A percentile compares a stretch with the other conserved stretches of the same genome.
These are phyloP conservation scores for Ophiocordyceps robertsii DNA, from an alignment of 2,329 filamentous ascomycete species.

Conservation along the genomic window DNA sequence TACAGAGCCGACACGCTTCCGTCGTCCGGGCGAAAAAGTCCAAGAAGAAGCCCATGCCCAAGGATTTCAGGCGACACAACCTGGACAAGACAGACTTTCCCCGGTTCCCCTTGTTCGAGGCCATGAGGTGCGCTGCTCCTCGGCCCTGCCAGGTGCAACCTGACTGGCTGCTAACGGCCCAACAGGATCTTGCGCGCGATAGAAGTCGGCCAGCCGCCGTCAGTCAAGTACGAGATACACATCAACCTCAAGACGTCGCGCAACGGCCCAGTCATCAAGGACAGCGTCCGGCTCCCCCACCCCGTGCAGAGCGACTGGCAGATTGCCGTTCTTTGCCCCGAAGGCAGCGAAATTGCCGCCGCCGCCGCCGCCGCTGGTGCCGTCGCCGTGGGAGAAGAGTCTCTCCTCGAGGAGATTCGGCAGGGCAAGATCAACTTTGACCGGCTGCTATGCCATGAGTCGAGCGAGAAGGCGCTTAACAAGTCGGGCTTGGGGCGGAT, in stretches of 20 bases:
- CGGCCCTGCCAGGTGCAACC: background rate
- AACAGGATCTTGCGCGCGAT: conserved; percentile 75
- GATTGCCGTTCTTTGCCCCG: conserved; percentile 85
- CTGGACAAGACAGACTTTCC: conserved; percentile 47
- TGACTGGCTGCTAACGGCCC: background rate
- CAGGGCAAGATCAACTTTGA: conserved; percentile 76
- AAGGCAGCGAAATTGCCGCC: conserved; percentile 58
- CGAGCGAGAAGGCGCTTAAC: conserved; percentile 64
- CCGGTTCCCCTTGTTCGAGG: conserved; percentile 76
- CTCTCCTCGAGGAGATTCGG: conserved; percentile 66
- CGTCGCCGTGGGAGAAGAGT: conserved; percentile 70
- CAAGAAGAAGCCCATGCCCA: conserved; percentile 44
- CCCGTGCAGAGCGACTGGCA: conserved; percentile 78
- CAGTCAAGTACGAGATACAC: conserved; percentile 78
- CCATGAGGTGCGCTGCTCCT: conserved; percentile 56
- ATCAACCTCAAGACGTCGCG: conserved; percentile 73
- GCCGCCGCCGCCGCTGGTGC: conserved; percentile 71
- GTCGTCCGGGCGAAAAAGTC: conserved; percentile 34
- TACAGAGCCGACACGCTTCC: conserved; percentile 28
- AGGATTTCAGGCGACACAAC: conserved; percentile 53
- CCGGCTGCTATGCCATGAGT: conserved; percentile 70
- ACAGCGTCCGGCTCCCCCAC: conserved; percentile 76
- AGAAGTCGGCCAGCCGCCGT: conserved; percentile 72
- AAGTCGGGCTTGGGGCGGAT: conserved; percentile 71
- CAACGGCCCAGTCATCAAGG: conserved; percentile 77